A percentile compares a stretch with the other conserved stretches of the same genome.
Evolutionary conservation across 2,329 filamentous ascomycete genomes (phyloP).

Genomic region (Aureobasidium leucospermi): DNA sequence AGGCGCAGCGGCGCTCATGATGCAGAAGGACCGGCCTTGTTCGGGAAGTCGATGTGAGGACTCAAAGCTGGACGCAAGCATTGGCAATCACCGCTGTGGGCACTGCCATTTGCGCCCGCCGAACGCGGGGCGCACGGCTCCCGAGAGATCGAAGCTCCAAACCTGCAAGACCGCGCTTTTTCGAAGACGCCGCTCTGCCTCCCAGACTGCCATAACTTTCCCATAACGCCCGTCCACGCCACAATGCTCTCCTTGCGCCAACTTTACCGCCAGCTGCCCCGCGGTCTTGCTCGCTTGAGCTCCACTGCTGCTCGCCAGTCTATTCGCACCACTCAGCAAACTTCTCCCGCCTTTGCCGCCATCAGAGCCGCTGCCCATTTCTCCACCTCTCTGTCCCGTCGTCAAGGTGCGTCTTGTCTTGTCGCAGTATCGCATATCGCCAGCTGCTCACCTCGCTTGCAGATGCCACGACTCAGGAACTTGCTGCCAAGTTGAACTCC

Average conservation of each 20-base stretch:
- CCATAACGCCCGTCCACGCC: background rate
- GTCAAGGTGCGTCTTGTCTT: slow-evolving; percentile 22
- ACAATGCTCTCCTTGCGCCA: slow-evolving; percentile 40
- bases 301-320: slow-evolving; percentile 30
- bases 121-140: no score
- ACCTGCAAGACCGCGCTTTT: background rate
- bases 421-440: no score
- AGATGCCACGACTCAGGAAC: slow-evolving; percentile 60
- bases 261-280: slow-evolving; percentile 38
- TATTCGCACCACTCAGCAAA: slow-evolving; percentile 23
- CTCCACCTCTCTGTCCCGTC: slow-evolving; percentile 34
- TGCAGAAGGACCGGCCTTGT: background rate
- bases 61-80: background rate
- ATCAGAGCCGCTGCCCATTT: slow-evolving; percentile 30
- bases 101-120: background rate
- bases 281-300: slow-evolving; percentile 35
- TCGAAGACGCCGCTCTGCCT: background rate
- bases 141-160: background rate
- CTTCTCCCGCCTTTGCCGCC: slow-evolving; percentile 16
- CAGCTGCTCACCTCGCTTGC: background rate
- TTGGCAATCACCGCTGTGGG: no score
- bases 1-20: slow-evolving; percentile 13
- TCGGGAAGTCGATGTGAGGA: background rate
- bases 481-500: slow-evolving; percentile 75
- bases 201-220: background rate